phyloP scores from a whole-genome alignment of 2,329 filamentous ascomycete genomes.

The Exophiala dermatitidis region DNA sequence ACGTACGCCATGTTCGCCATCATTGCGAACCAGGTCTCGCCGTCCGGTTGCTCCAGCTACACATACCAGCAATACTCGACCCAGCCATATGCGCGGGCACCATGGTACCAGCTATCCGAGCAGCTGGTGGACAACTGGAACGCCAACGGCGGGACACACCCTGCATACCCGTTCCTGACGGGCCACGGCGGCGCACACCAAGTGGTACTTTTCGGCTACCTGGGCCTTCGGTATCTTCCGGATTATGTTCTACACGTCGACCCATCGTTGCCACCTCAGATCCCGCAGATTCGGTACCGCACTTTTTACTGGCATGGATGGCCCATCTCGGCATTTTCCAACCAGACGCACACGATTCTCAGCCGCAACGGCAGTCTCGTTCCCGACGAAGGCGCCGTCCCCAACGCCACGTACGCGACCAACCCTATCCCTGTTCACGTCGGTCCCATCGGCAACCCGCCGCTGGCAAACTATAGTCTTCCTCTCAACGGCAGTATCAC shows the following conservation, averaged over 20 bases:
- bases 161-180: slow-evolving; percentile 64
- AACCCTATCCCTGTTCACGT: slow-evolving; percentile 53
- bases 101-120: slow-evolving; percentile 65
- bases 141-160: slow-evolving; percentile 58
- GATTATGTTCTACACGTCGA: slow-evolving; percentile 53
- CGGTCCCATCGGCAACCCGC: slow-evolving; percentile 36
- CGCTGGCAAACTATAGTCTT: slow-evolving; percentile 41
- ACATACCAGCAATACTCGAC: slow-evolving; percentile 60
- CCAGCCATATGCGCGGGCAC: slow-evolving; percentile 57
- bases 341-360: slow-evolving; percentile 58
- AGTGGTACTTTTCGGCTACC: slow-evolving; percentile 59
- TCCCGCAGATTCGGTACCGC: slow-evolving; percentile 53
- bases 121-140: slow-evolving; percentile 56
- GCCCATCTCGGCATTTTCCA: slow-evolving; percentile 55
- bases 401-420: slow-evolving; percentile 49
- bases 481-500: slow-evolving; percentile 45
- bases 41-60: slow-evolving; percentile 60
- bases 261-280: slow-evolving; percentile 59
- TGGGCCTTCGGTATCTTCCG: slow-evolving; percentile 55
- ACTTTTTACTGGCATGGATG: slow-evolving; percentile 62
- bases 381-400: slow-evolving; percentile 40
- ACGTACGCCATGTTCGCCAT: slow-evolving; percentile 65
- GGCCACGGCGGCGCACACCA: slow-evolving; percentile 64
- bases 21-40: slow-evolving; percentile 57
- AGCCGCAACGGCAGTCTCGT: slow-evolving; percentile 43